Evolutionary conservation across 129 eudicot genomes (phyloP), one percentile per base, ranked within the genome.

Genomic region (Glebionis coronaria): DNA sequence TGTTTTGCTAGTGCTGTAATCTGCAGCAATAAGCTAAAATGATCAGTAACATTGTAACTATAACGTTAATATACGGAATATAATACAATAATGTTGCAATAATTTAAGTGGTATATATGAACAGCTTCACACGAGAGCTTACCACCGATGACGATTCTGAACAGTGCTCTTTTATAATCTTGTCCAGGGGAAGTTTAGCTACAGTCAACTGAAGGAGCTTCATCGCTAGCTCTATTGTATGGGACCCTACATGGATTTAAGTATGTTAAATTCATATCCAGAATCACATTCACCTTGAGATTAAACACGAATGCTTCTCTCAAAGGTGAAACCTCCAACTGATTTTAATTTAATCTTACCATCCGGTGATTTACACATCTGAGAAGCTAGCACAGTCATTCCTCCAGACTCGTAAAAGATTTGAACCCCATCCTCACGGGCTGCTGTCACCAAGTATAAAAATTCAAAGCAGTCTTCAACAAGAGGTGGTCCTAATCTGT

Each of bases 381-480:
- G 91, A 53, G 79, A 67, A 59, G 96, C 91, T 67, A 93, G 45
- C 59, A 82, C 65, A 21, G 72, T 76, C 56, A 93, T 61, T 68
- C 95, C 98, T 72, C 87, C 84, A 42, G 79, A 84, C 71, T 84
- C 82, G 45, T 65, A 77, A 44, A 93, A 78, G 25, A 70, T 69
- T 40, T 54, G 50, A 56, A 81, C 65, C 53, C 98, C 97, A 35
- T 84, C 83, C 29, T 62, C 62, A 52, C 74, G 80, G 54, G 90
- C 83, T 46, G 71, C 52, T 8, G 88, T 74, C 61, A 86, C 95
- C 74, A 88, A 69, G 69, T 80, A 79, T 67, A 93, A 53, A 76
- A 93, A 75, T 53, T 93, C 98, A 35, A 71, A 89, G 82, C 97
- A 84, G 19, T 82, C 90, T 67, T 84, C 92, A 23, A 73, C 54